These are phyloP conservation scores for Periglandula ipomoeae DNA, from an alignment of 2,329 filamentous ascomycete genomes.

Conservation along the genomic window DNA sequence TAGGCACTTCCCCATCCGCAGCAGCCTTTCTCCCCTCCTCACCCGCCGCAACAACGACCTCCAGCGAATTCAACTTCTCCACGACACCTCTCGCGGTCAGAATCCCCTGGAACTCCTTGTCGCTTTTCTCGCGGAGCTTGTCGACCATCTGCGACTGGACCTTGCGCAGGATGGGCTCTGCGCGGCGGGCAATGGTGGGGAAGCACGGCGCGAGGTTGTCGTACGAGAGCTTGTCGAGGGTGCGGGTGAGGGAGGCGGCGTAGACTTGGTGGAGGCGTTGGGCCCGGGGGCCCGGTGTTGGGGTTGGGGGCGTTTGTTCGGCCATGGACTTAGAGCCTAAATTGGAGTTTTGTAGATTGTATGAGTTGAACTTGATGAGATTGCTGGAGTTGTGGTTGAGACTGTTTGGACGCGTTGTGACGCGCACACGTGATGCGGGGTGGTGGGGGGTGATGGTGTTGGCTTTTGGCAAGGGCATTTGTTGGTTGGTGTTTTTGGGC, in stretches of 20 bases:
- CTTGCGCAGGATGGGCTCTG: constrained; percentile 40
- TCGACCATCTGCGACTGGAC: constrained; percentile 52
- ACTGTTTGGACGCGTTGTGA: too few species aligned
- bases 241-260: constrained; percentile 40
- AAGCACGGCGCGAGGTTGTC: constrained; percentile 53
- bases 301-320: not conserved
- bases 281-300: constrained; percentile 47
- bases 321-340: too few species aligned
- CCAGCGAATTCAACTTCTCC: constrained; percentile 48
- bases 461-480: not conserved
- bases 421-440: too few species aligned
- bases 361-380: too few species aligned
- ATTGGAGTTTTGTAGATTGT: too few species aligned
- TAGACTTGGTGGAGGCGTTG: constrained; percentile 45
- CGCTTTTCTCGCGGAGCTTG: constrained; percentile 43
- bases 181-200: constrained; percentile 45
- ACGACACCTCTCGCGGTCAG: constrained; percentile 43
- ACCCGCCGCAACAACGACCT: constrained; percentile 45
- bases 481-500: not conserved
- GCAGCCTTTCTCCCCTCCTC: constrained; percentile 15
- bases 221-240: constrained; percentile 45
- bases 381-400: not conserved
- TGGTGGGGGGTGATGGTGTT: too few species aligned
- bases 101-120: constrained; percentile 50
- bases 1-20: not conserved